phyloP scores from a whole-genome alignment of 331 rosid species.

The Quercus phellos region DNA sequence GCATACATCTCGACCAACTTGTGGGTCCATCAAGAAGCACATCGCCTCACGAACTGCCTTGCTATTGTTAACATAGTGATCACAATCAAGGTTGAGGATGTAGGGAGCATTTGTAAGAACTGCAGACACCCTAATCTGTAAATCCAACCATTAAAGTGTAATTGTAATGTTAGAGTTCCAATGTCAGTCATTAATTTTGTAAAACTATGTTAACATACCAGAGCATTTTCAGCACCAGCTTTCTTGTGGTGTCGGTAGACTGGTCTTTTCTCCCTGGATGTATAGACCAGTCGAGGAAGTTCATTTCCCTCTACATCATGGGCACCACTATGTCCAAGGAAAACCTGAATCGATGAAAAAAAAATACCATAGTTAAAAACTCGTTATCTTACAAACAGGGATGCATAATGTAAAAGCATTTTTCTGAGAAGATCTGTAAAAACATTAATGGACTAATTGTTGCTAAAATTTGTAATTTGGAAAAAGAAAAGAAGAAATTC shows the following conservation, averaged over 20 bases:
- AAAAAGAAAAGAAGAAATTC: neutral
- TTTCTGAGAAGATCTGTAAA: neutral
- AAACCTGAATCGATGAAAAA: conserved; percentile 53
- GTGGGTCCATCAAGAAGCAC: conserved; percentile 98
- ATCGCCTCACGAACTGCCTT: conserved; percentile 94
- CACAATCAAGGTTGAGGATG: conserved; percentile 97
- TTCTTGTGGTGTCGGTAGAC: conserved; percentile 96
- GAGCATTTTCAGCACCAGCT: conserved; percentile 99
- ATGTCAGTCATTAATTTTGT: conserved; percentile 2
- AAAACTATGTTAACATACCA: conserved; percentile 41
- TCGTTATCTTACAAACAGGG: neutral
- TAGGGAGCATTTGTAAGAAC: conserved; percentile 95
- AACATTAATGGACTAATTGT: conserved; percentile 2
- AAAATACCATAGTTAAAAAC: neutral
- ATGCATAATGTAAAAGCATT: neutral
- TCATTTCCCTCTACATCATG: conserved; percentile 78
- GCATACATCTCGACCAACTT: conserved; percentile 70
- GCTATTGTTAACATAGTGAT: conserved; percentile 95
- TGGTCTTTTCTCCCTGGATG: conserved; percentile 96
- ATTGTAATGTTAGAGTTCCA: conserved; percentile 9
- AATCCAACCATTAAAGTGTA: conserved; percentile 21
- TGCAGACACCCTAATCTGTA: conserved; percentile 93
- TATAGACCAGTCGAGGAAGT: conserved; percentile 92
- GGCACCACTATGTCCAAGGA: conserved; percentile 91
- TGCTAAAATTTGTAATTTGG: neutral